These are phyloP conservation scores for Aphanomyces invadans DNA, from an alignment of 352 stramenopile genomes.

Conservation along the genomic window DNA sequence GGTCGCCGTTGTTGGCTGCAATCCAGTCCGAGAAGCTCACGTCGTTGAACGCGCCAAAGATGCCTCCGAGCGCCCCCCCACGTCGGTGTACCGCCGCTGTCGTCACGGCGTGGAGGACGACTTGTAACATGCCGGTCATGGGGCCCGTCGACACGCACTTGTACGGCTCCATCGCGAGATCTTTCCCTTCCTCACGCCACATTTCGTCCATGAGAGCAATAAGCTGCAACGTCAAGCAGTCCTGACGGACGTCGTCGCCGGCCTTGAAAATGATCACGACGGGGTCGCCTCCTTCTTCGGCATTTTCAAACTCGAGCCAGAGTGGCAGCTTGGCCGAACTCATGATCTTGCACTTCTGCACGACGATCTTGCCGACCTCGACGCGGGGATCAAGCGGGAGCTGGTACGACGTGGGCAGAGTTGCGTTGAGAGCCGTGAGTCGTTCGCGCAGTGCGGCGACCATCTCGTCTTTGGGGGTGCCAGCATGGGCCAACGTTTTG, in stretches of 20 bases:
- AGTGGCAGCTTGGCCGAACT: conserved; percentile 86
- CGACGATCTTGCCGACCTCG: conserved; percentile 78
- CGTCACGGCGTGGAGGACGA: conserved; percentile 41
- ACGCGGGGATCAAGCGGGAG: conserved; percentile 80
- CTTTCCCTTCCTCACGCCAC: conserved; percentile 39
- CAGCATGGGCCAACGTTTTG: conserved; percentile 40
- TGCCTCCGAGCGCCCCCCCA: conserved; percentile 13
- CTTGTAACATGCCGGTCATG: conserved; percentile 38
- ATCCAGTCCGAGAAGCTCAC: conserved; percentile 22
- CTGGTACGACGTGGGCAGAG: conserved; percentile 81
- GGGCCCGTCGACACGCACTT: conserved; percentile 37
- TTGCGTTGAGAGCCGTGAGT: conserved; percentile 68
- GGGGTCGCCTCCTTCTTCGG: conserved; percentile 40
- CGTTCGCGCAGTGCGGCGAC: conserved; percentile 70
- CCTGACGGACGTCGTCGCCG: conserved; percentile 60
- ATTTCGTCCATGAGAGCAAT: conserved; percentile 42
- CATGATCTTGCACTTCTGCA: conserved; percentile 85
- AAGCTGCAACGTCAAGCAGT: conserved; percentile 52
- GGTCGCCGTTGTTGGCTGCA: conserved; percentile 17
- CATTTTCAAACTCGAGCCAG: conserved; percentile 86
- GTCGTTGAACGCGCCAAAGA: conserved; percentile 23
- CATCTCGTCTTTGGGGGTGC: conserved; percentile 61
- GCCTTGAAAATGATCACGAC: conserved; percentile 45
- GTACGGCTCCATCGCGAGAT: conserved; percentile 42
- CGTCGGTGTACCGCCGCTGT: conserved; percentile 32